phyloP scores from a whole-genome alignment of 2,329 filamentous ascomycete genomes.

The Fusarium sp. region DNA sequence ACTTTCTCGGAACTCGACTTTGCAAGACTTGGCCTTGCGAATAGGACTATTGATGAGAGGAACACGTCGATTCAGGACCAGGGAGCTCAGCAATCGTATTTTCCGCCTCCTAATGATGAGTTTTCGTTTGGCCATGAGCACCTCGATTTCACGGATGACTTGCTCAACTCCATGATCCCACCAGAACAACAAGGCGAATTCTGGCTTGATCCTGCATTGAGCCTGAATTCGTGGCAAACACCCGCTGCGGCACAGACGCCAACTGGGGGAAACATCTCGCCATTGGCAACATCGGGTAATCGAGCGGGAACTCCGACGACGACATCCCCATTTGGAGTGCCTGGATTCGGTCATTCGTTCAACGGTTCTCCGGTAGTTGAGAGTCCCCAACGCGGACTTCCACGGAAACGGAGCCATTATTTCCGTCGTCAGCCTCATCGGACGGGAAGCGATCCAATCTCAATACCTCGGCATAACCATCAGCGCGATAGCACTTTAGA shows the following conservation, averaged over 20 bases:
- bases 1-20: constrained; percentile 32
- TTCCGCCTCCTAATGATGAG: not conserved
- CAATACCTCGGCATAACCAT: not conserved
- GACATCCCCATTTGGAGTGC: not conserved
- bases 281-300: not conserved
- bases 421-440: not conserved
- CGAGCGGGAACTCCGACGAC: not conserved
- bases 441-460: constrained; percentile 3
- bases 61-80: not conserved
- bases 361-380: not conserved
- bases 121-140: not conserved
- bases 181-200: not conserved
- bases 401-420: constrained; percentile 20
- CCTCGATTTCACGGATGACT: not conserved
- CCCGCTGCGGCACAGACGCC: not conserved
- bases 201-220: not conserved
- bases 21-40: constrained; percentile 15
- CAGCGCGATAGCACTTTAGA: constrained; percentile 1
- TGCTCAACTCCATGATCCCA: not conserved
- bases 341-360: not conserved
- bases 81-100: not conserved
- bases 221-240: not conserved
- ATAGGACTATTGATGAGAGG: not conserved
- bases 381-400: constrained; percentile 4
- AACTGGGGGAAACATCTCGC: not conserved